phyloP scores from a whole-genome alignment of 192 early-diverging fungal genomes.

The Backusella westeae region DNA sequence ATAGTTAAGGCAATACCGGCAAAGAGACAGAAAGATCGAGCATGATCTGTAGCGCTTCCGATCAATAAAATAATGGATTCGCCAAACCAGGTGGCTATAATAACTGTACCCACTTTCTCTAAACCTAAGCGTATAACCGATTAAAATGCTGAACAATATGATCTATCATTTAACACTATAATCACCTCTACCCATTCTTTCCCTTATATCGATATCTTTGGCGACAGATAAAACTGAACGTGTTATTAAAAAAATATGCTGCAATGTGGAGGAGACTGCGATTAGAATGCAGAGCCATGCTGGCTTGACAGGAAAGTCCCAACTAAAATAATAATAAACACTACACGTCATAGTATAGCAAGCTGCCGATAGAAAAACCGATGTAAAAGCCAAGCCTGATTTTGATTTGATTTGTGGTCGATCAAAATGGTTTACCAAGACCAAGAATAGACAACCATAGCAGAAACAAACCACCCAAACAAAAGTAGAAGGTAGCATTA shows the following conservation, averaged over 20 bases:
- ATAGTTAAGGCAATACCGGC: slow-evolving; percentile 64
- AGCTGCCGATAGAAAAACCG: slow-evolving; percentile 59
- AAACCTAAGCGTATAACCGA: slow-evolving; percentile 42
- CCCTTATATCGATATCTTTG: slow-evolving; percentile 65
- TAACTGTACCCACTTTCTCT: slow-evolving; percentile 60
- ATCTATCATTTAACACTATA: neutral
- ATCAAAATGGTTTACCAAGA: slow-evolving; percentile 66
- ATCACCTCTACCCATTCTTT: slow-evolving; percentile 64
- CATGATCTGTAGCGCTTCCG: slow-evolving; percentile 55
- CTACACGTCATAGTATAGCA: slow-evolving; percentile 62
- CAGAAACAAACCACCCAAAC: neutral
- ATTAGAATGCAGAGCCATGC: slow-evolving; percentile 66
- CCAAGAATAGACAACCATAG: slow-evolving; percentile 38
- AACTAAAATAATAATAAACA: slow-evolving; percentile 58
- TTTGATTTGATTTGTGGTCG: slow-evolving; percentile 75
- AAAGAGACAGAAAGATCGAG: slow-evolving; percentile 76
- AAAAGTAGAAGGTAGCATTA: neutral
- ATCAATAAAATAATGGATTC: slow-evolving; percentile 58
- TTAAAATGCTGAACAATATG: neutral
- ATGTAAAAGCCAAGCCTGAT: slow-evolving; percentile 64
- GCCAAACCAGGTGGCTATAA: slow-evolving; percentile 51
- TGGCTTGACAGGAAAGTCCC: slow-evolving; percentile 56
- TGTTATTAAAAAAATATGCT: slow-evolving; percentile 72
- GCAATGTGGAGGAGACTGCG: slow-evolving; percentile 65
- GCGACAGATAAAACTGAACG: slow-evolving; percentile 65